Conservation (phyloP, 2,329 filamentous ascomycete genomes). For the Xylaria sp. region DNA sequence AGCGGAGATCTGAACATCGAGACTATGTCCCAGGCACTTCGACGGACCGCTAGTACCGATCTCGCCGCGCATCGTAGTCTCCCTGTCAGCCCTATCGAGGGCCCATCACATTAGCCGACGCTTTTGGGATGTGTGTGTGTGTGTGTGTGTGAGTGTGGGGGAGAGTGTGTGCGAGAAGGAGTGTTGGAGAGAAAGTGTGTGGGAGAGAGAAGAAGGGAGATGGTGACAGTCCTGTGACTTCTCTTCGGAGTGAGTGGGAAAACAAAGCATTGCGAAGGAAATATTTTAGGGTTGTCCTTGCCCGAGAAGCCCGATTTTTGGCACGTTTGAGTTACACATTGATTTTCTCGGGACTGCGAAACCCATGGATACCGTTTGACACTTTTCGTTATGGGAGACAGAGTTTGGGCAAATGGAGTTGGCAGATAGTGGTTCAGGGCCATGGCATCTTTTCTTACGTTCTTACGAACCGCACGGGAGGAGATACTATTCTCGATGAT, state of each 20-base stretch:
- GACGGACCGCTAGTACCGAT: constrained; percentile 83
- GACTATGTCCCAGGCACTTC: constrained; percentile 88
- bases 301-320: constrained; percentile 8
- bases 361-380: constrained; percentile 36
- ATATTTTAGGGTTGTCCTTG: constrained; percentile 11
- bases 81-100: constrained; percentile 61
- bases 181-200: too few species aligned
- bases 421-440: constrained; percentile 22
- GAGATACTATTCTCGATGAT: constrained; percentile 25
- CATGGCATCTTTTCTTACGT: constrained; percentile 14
- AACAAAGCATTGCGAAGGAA: constrained; percentile 13
- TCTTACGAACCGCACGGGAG: constrained; percentile 14
- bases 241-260: constrained; percentile 1
- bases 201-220: too few species aligned
- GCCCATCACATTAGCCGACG: constrained; percentile 34
- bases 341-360: constrained; percentile 25
- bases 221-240: too few species aligned
- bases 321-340: constrained; percentile 18
- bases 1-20: constrained; percentile 81
- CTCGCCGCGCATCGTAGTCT: constrained; percentile 60
- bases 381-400: constrained; percentile 19
- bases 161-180: too few species aligned
- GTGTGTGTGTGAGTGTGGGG: too few species aligned
- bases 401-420: constrained; percentile 30
- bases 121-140: too few species aligned